Evolutionary conservation across 2,329 filamentous ascomycete genomes (phyloP), one percentile per base, ranked within the genome.

Genomic region (Daldinia eschscholtzii): DNA sequence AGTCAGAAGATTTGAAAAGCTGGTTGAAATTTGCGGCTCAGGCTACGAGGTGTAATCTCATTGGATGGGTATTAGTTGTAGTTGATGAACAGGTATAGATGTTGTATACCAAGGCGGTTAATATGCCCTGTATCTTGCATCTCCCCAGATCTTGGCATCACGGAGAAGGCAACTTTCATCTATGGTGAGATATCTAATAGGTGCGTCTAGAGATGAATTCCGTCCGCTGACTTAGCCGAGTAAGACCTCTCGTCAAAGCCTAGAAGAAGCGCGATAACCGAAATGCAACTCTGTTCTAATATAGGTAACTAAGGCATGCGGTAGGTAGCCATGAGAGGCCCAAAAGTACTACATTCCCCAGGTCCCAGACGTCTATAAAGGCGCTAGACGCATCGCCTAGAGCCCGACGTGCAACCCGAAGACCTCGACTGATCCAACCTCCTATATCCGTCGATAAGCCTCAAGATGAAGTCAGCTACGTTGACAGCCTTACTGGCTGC

Each of bases 111-210:
- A 52, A 52, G 26, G 26, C 46, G 46, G 46, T 52, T 52, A 52
- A 52, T 52, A 18, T 52, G 46, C 46, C 46, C 46, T 52, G 46
- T 33, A 52, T 52, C 46, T 52, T 52, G 46, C 46, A 50, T 26
- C 6, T n/a, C 26, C 26, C 46, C 26, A 30, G 46, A 50, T 50
- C 46, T 52, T 52, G 46, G 28, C 46, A 12, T 3, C 46, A 33
- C 26, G 28, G 46, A 52, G 46, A 52, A 52, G 46, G 26, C 46
- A 33, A 52, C 46, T 52, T 33, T 33, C 46, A 52, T 52, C 26
- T 52, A 33, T 15, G 26, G 15, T 3, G 9, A 52, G 46, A 33
- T 52, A 33, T 52, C 7, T 52, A 6, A 52, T 52, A 33, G 46
- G 46, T 52, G 46, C 46, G n/a, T 52, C 28, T 18, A 50, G 26